These are phyloP conservation scores for Fusarium citri DNA, from an alignment of 2,329 filamentous ascomycete species.

Conservation along the genomic window DNA sequence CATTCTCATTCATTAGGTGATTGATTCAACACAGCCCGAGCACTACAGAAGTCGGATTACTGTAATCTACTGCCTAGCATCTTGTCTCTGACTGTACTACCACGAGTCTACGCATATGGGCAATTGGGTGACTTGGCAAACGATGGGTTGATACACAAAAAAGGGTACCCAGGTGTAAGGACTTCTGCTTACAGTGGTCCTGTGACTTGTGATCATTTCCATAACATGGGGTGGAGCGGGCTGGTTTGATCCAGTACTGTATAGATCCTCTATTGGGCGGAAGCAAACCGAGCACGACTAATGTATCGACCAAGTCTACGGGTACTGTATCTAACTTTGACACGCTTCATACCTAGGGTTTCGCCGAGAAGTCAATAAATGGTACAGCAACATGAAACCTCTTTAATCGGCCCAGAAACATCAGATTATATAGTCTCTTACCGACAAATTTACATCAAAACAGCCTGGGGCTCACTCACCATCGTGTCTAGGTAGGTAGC, in stretches of 20 bases:
- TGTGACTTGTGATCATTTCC: slow-evolving; percentile 3
- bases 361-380: neutral
- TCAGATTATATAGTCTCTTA: too few species aligned
- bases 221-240: slow-evolving; percentile 15
- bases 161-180: slow-evolving; percentile 6
- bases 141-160: neutral
- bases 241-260: slow-evolving; percentile 11
- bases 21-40: neutral
- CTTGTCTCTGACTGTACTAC: slow-evolving; percentile 9
- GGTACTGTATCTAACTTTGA: slow-evolving; percentile 3
- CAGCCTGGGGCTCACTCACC: neutral
- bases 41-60: neutral
- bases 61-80: neutral
- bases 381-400: neutral
- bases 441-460: neutral
- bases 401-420: neutral
- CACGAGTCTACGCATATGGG: neutral
- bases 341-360: neutral
- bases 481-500: neutral
- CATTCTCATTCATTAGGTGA: neutral
- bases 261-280: slow-evolving; percentile 2
- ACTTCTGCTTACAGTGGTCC: slow-evolving; percentile 2
- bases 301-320: neutral
- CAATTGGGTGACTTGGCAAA: neutral
- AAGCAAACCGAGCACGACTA: slow-evolving; percentile 14